These are phyloP conservation scores for Triticum turgidum DNA, from an alignment of 176 grass and related monocot species.

Conservation along the genomic window DNA sequence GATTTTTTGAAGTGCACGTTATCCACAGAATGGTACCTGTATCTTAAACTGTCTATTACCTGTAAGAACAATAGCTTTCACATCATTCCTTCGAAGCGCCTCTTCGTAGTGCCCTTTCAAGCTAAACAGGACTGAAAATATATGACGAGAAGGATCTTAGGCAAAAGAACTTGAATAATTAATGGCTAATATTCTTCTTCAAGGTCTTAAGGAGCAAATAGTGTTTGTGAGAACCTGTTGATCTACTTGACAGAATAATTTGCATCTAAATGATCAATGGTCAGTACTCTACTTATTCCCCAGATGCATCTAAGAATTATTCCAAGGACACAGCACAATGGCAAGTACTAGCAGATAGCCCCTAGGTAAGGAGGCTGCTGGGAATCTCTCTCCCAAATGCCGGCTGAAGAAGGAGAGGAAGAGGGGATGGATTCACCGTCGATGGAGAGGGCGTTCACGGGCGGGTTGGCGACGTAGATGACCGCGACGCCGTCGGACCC, in stretches of 20 bases:
- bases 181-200: not conserved
- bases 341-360: not conserved
- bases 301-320: not conserved
- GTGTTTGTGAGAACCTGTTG: not conserved
- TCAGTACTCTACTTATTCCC: not conserved
- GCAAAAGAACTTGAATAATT: not conserved
- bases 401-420: not conserved
- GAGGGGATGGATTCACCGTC: constrained; percentile 41
- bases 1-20: not conserved
- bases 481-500: constrained; percentile 79
- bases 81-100: constrained; percentile 74
- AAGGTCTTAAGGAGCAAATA: not conserved
- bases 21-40: not conserved
- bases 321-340: not conserved
- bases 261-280: not conserved
- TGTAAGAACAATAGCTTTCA: constrained; percentile 86
- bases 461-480: constrained; percentile 77
- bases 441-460: constrained; percentile 75
- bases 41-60: constrained; percentile 35
- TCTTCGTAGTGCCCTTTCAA: constrained; percentile 73
- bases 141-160: not conserved
- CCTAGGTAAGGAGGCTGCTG: not conserved
- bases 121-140: constrained; percentile 57
- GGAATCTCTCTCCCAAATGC: not conserved
- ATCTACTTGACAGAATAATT: not conserved